Percentiles rank a stretch among this genome's conserved stretches.
These are phyloP conservation scores for Solanum lycopersicoides DNA, from an alignment of 257 asterid genomes.

Conservation along the genomic window DNA sequence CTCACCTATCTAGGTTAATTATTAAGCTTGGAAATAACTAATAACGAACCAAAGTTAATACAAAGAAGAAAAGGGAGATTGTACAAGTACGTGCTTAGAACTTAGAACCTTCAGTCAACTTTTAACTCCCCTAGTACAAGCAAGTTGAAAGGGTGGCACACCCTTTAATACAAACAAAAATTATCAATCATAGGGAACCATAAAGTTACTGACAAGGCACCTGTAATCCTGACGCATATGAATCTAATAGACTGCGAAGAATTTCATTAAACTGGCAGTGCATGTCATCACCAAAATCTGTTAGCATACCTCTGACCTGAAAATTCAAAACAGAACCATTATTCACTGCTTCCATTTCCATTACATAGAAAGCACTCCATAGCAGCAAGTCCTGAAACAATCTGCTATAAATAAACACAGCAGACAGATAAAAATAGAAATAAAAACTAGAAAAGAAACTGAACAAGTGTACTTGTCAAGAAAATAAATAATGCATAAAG, in stretches of 20 bases:
- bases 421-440: not conserved
- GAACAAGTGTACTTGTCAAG: not conserved
- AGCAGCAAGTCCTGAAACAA: not conserved
- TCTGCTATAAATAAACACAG: not conserved
- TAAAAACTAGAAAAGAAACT: not conserved
- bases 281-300: slow-evolving; percentile 93
- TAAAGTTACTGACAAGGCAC: slow-evolving; percentile 17
- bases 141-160: not conserved
- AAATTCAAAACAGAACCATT: slow-evolving; percentile 8
- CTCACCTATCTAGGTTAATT: not conserved
- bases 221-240: slow-evolving; percentile 66
- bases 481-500: not conserved
- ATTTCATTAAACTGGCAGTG: slow-evolving; percentile 95
- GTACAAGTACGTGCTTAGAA: not conserved
- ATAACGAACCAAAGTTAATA: not conserved
- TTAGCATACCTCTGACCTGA: slow-evolving; percentile 82
- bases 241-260: slow-evolving; percentile 87
- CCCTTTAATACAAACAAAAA: not conserved
- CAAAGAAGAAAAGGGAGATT: not conserved
- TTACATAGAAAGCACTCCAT: not conserved
- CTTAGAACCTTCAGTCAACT: not conserved
- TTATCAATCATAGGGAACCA: not conserved
- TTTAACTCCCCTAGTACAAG: not conserved
- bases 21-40: not conserved
- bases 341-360: not conserved